phyloP scores from a whole-genome alignment of 192 early-diverging fungal genomes.

The Umbelopsis ramanniana region DNA sequence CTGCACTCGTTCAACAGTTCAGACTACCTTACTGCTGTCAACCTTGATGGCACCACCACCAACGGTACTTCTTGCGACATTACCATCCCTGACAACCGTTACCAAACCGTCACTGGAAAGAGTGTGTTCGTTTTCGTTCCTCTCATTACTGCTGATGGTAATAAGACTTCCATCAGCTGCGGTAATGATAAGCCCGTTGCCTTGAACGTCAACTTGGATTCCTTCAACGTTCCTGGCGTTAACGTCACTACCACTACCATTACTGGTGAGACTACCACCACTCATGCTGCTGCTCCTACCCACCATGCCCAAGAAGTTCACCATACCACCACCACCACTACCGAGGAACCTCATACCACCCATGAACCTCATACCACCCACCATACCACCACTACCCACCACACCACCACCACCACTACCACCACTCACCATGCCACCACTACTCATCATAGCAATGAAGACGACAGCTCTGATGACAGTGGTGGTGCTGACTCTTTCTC shows the following conservation, averaged over 20 bases:
- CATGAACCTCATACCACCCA: background rate
- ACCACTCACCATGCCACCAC: background rate
- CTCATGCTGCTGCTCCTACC: background rate
- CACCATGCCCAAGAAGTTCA: background rate
- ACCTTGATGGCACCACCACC: slow-evolving; percentile 9
- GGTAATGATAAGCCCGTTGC: slow-evolving; percentile 4
- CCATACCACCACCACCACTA: slow-evolving; percentile 13
- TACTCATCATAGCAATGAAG: background rate
- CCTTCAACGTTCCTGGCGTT: slow-evolving; percentile 4
- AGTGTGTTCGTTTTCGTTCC: slow-evolving; percentile 15
- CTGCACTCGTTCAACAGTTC: background rate
- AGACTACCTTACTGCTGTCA: slow-evolving; percentile 9
- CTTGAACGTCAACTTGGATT: slow-evolving; percentile 17
- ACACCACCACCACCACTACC: background rate
- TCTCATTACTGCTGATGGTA: slow-evolving; percentile 2
- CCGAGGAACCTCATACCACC: background rate
- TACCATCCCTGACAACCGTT: slow-evolving; percentile 5
- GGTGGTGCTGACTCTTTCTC: background rate
- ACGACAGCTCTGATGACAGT: background rate
- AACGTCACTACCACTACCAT: background rate
- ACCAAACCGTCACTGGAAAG: slow-evolving; percentile 2
- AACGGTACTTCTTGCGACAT: slow-evolving; percentile 14
- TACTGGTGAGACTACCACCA: background rate
- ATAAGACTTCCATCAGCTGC: slow-evolving; percentile 1
- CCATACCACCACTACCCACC: slow-evolving; percentile 4